Evolutionary conservation across 768 basidiomycete species (phyloP), one percentile per base, ranked within the genome.

Genomic region (Boletus vermiculosoides): DNA sequence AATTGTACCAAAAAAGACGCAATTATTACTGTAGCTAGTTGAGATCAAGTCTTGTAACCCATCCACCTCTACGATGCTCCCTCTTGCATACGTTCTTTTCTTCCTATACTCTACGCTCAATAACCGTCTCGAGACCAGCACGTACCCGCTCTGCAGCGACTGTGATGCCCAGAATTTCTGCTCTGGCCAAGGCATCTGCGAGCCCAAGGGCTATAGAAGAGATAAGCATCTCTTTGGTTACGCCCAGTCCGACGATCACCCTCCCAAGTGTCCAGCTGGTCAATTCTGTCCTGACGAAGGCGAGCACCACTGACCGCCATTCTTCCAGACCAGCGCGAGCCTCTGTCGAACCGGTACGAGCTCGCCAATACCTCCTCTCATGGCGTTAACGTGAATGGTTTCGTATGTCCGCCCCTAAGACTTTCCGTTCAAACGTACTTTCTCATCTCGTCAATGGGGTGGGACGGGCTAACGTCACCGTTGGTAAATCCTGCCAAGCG

Each of bases 301-400:
- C 11, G 11, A 33, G 33, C 5, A 12, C 33, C 12, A 39, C 18
- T 39, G 18, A 15, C 37, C 16, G 18, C 37, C 15, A 37, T 11
- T 1, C 15, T 9, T n/a, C n/a, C 18, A n/a, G 37, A n/a, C 18
- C 9, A 39, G 37, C n/a, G 18, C 37, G 16, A n/a, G 18, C 18
- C 37, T 18, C 2, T 18, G 33, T 34, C 33, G 7, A 34, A 34
- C 33, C 12, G 31, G 12, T 71, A 71, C 54, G 81, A 87, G 10
- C 77, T 90, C 23, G 76, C 78, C 13, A 91, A 94, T 63, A 79
- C 71, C 16, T 82, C 79, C 39, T 83, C 84, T 20, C 80, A 82
- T 22, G 86, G 88, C 37, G 81, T 84, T 40, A 88, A 94, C 70
- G 76, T 85, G 59, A 92, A 95, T 65, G 92, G 92, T 30, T 83